Evolutionary conservation across 1,284 basidiomycete genomes (phyloP).

Genomic region (Polyporus tsugae): DNA sequence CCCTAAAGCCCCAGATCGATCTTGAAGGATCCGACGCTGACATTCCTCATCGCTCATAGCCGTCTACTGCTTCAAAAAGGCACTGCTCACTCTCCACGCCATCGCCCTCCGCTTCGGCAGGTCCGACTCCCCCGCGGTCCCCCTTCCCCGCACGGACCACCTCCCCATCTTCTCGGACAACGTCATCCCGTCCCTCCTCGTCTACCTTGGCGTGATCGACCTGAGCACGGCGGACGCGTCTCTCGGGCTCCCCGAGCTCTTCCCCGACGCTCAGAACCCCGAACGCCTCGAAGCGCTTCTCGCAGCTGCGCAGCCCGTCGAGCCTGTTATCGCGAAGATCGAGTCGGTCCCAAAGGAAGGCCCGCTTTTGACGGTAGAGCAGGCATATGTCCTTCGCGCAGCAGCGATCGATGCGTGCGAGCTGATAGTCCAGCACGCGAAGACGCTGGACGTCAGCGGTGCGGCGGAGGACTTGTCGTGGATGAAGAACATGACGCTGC

Average conservation of each 20-base stretch:
- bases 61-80: conserved; percentile 90
- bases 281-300: conserved; percentile 53
- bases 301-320: conserved; percentile 29
- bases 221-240: conserved; percentile 53
- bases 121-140: conserved; percentile 51
- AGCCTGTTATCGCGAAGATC: conserved; percentile 26
- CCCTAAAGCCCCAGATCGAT: background rate
- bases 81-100: conserved; percentile 82
- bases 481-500: conserved; percentile 64
- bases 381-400: conserved; percentile 82
- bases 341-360: conserved; percentile 60
- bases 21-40: background rate
- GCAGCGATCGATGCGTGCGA: conserved; percentile 82
- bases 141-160: conserved; percentile 63
- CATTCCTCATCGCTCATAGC: conserved; percentile 49
- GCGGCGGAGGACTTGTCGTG: conserved; percentile 48
- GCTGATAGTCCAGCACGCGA: conserved; percentile 65
- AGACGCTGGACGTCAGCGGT: conserved; percentile 44
- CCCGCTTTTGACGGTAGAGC: conserved; percentile 62
- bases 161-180: conserved; percentile 88
- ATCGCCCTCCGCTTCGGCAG: conserved; percentile 70
- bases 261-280: conserved; percentile 52
- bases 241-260: conserved; percentile 51
- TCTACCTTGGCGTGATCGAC: conserved; percentile 80
- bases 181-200: conserved; percentile 84